These are phyloP conservation scores for Chamaecrista fasciculata DNA, from an alignment of 306 rosid species.

Conservation along the genomic window DNA sequence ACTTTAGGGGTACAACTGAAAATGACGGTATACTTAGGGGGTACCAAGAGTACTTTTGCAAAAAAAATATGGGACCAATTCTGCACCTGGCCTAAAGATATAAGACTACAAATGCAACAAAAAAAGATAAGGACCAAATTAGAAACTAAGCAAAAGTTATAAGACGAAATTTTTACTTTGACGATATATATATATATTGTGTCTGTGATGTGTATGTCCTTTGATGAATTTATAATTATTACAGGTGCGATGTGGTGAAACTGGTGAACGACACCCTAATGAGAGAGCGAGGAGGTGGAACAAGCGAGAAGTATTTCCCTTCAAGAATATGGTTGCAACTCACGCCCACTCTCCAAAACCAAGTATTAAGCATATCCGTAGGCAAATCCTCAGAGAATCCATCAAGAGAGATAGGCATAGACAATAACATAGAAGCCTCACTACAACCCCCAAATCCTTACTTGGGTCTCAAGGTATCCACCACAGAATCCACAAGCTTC, in stretches of 20 bases:
- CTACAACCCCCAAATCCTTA: conserved; percentile 60
- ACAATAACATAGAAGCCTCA: conserved; percentile 67
- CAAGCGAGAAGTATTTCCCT: conserved; percentile 77
- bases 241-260: conserved; percentile 65
- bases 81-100: no score
- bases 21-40: no score
- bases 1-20: no score
- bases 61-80: no score
- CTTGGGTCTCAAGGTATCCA: conserved; percentile 57
- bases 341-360: conserved; percentile 65
- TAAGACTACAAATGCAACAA: no score
- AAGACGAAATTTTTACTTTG: no score
- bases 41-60: no score
- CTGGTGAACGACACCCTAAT: conserved; percentile 67
- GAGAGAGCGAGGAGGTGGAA: conserved; percentile 74
- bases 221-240: no score
- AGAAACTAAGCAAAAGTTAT: no score
- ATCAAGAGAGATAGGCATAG: conserved; percentile 51
- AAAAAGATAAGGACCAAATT: no score
- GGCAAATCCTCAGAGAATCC: conserved; percentile 89
- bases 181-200: no score
- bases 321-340: conserved; percentile 76
- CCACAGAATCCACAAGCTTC: conserved; percentile 56
- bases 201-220: no score
- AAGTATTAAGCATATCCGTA: conserved; percentile 66